Conservation (phyloP, 352 stramenopile species). For the Phytophthora idaei region DNA sequence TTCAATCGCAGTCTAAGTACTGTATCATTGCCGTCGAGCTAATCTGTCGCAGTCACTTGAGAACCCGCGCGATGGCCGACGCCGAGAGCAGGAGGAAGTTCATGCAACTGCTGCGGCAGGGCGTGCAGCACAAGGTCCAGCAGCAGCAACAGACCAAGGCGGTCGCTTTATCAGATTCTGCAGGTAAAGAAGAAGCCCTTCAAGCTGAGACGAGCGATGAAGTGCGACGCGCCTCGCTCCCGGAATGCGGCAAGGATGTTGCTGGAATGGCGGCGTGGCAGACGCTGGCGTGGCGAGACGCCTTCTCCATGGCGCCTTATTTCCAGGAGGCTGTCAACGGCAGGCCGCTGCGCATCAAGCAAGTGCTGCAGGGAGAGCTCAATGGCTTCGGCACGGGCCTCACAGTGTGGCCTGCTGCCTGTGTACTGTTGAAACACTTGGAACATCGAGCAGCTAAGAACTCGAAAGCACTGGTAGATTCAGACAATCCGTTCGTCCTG, state of each 20-base stretch:
- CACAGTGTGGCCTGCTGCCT: slow-evolving; percentile 85
- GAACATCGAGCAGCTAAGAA: slow-evolving; percentile 50
- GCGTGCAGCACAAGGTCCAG: slow-evolving; percentile 61
- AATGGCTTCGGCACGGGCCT: slow-evolving; percentile 82
- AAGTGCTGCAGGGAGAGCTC: slow-evolving; percentile 80
- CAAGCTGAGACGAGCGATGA: slow-evolving; percentile 23
- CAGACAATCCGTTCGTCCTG: slow-evolving; percentile 59
- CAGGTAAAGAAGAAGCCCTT: slow-evolving; percentile 14
- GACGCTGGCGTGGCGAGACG: slow-evolving; percentile 78
- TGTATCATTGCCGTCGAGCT: slow-evolving; percentile 1
- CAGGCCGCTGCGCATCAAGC: slow-evolving; percentile 61
- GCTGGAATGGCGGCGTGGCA: slow-evolving; percentile 50
- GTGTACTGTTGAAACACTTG: slow-evolving; percentile 80
- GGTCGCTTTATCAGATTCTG: slow-evolving; percentile 10
- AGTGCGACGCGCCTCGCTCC: slow-evolving; percentile 25
- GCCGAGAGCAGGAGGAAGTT: slow-evolving; percentile 44
- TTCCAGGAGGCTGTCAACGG: slow-evolving; percentile 59
- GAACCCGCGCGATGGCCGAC: slow-evolving; percentile 27
- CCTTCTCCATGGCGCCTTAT: slow-evolving; percentile 66
- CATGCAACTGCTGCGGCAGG: slow-evolving; percentile 63
- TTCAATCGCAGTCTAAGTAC: slow-evolving; percentile 18
- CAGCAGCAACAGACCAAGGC: slow-evolving; percentile 26
- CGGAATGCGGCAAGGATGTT: slow-evolving; percentile 10
- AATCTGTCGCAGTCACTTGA: slow-evolving; percentile 22
- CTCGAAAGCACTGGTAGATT: slow-evolving; percentile 31